Percentiles rank a stretch among this genome's conserved stretches.
These are phyloP conservation scores for Podaxis carcinomalis DNA, from an alignment of 768 basidiomycete genomes.

Conservation along the genomic window DNA sequence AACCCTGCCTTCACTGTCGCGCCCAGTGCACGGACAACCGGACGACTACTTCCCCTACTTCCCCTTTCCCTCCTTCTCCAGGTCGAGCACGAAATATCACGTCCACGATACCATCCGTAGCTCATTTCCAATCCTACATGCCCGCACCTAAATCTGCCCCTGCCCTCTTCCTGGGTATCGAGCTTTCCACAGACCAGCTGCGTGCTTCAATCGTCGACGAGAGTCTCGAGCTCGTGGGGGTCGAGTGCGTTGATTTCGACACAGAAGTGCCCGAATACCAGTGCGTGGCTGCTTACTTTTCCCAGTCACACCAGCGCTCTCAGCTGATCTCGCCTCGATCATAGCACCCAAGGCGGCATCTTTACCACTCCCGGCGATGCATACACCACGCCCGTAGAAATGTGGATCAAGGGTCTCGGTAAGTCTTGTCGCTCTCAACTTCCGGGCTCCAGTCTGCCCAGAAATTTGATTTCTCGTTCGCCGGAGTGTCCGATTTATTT, in stretches of 20 bases:
- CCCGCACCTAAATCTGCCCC: conserved; percentile 42
- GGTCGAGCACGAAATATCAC: conserved; percentile 18
- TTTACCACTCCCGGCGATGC: conserved; percentile 85
- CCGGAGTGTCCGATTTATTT: conserved; percentile 22
- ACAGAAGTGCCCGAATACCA: conserved; percentile 74
- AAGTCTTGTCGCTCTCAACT: conserved; percentile 25
- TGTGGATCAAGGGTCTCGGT: conserved; percentile 90
- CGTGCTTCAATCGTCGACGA: conserved; percentile 83
- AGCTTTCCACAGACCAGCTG: conserved; percentile 80
- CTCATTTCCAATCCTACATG: conserved; percentile 30
- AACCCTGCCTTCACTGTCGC: neutral
- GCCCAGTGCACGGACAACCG: neutral
- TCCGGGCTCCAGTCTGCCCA: conserved; percentile 22
- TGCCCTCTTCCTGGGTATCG: conserved; percentile 77
- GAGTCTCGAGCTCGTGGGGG: conserved; percentile 74
- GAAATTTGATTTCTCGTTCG: conserved; percentile 57
- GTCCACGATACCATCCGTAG: conserved; percentile 22
- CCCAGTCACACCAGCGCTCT: conserved; percentile 11
- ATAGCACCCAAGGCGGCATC: conserved; percentile 80
- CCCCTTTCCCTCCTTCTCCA: conserved; percentile 3
- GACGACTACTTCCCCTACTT: no score
- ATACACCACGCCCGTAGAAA: conserved; percentile 83
- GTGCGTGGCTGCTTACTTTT: conserved; percentile 42
- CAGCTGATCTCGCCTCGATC: conserved; percentile 12
- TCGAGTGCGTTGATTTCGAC: conserved; percentile 83